These are phyloP conservation scores for Sphaerulina musiva DNA, from an alignment of 2,329 filamentous ascomycete genomes.

Conservation along the genomic window DNA sequence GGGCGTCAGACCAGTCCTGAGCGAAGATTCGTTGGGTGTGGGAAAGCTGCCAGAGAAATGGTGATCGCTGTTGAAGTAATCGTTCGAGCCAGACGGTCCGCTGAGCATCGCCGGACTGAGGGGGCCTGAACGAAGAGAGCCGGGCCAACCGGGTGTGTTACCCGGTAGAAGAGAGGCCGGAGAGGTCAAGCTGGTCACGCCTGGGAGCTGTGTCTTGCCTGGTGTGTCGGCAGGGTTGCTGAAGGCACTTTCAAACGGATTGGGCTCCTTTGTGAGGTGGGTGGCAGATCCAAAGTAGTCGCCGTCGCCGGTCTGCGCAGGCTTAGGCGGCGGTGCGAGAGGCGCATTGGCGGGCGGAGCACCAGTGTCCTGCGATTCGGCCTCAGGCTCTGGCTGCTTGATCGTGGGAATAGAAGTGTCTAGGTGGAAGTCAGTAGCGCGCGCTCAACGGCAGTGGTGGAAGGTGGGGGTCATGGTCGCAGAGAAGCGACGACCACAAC, in stretches of 20 bases:
- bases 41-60: conserved; percentile 79
- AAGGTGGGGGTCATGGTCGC: not conserved
- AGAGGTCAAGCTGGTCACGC: conserved; percentile 84
- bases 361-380: conserved; percentile 25
- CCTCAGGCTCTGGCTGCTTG: conserved; percentile 30
- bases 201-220: conserved; percentile 71
- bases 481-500: not conserved
- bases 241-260: conserved; percentile 96
- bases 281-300: conserved; percentile 46
- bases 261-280: conserved; percentile 71
- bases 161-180: conserved; percentile 74
- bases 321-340: conserved; percentile 49
- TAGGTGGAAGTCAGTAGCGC: conserved; percentile 10
- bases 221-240: conserved; percentile 69
- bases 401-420: conserved; percentile 29
- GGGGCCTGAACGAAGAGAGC: conserved; percentile 83
- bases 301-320: conserved; percentile 39
- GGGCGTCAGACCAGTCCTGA: conserved; percentile 85
- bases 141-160: conserved; percentile 71
- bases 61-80: conserved; percentile 72
- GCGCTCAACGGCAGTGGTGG: not conserved
- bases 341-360: conserved; percentile 40
- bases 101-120: conserved; percentile 96
- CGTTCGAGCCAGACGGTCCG: conserved; percentile 62
- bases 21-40: conserved; percentile 91